Percentiles rank a stretch among this genome's conserved stretches.
Conservation (phyloP, 805 yeast species). For the Metschnikowia lunata region DNA sequence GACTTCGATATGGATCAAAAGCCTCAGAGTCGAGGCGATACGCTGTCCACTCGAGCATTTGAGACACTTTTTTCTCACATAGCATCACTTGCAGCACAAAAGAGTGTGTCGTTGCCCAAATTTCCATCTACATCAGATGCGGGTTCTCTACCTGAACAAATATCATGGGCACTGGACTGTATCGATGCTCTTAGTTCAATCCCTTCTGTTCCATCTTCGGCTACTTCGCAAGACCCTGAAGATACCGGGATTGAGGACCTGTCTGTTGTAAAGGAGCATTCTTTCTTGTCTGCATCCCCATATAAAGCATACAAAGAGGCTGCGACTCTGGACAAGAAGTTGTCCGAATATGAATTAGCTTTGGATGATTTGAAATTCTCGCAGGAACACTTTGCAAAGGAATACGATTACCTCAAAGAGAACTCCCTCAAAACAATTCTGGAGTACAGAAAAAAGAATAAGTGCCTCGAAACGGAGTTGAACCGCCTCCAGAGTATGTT, state of each 20-base stretch:
- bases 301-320: constrained; percentile 12
- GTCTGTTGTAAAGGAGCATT: constrained; percentile 26
- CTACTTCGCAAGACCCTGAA: constrained; percentile 3
- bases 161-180: constrained; percentile 38
- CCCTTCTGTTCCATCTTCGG: constrained; percentile 4
- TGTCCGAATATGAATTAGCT: constrained; percentile 50
- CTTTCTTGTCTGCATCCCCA: constrained; percentile 26
- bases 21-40: not conserved
- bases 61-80: constrained; percentile 46
- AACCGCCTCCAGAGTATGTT: constrained; percentile 15
- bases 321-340: constrained; percentile 14
- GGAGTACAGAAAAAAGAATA: constrained; percentile 48
- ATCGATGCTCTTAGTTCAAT: constrained; percentile 29
- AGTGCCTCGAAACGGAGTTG: constrained; percentile 49
- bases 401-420: constrained; percentile 61
- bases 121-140: constrained; percentile 8
- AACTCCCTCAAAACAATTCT: constrained; percentile 51
- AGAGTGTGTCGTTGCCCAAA: constrained; percentile 37
- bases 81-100: constrained; percentile 44
- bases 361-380: constrained; percentile 66
- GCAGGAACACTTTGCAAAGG: constrained; percentile 63
- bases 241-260: constrained; percentile 12
- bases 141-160: constrained; percentile 22
- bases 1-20: constrained; percentile 1
- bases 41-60: constrained; percentile 20